phyloP scores from a whole-genome alignment of 2,329 filamentous ascomycete genomes.

The Neophaeococcomyces aloes region DNA sequence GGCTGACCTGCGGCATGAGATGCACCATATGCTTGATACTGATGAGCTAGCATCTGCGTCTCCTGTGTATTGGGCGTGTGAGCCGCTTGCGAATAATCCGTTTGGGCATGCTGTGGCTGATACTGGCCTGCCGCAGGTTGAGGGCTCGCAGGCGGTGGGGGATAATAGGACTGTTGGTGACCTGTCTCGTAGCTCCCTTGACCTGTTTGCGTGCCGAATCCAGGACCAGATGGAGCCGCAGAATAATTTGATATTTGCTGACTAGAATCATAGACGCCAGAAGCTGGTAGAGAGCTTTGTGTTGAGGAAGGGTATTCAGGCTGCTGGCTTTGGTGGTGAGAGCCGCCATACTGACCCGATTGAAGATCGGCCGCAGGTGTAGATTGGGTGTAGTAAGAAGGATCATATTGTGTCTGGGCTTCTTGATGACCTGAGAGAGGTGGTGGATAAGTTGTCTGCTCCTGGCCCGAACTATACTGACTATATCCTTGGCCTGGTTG shows the following conservation, averaged over 20 bases:
- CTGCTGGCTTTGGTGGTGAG: conserved; percentile 17
- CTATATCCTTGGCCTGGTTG: neutral
- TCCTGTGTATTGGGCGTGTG: neutral
- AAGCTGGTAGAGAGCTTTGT: conserved; percentile 19
- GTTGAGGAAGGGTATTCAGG: conserved; percentile 27
- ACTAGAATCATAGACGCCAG: neutral
- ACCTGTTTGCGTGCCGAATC: neutral
- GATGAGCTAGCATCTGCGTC: conserved; percentile 1
- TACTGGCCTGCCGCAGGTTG: neutral
- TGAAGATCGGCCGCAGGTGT: neutral
- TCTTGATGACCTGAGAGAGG: neutral
- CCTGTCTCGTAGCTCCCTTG: neutral
- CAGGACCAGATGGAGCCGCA: neutral
- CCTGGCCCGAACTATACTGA: neutral
- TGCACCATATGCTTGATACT: conserved; percentile 1
- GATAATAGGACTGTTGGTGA: neutral
- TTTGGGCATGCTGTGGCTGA: neutral
- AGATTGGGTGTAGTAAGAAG: neutral
- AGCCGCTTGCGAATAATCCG: neutral
- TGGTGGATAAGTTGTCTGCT: neutral
- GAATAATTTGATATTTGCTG: neutral
- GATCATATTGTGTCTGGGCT: conserved; percentile 3
- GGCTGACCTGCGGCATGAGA: conserved; percentile 5
- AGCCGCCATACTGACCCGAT: neutral
- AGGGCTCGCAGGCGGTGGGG: neutral